Evolutionary conservation across 352 stramenopile genomes (phyloP), one percentile per base, ranked within the genome.

Genomic region (Phytophthora pistaciae): DNA sequence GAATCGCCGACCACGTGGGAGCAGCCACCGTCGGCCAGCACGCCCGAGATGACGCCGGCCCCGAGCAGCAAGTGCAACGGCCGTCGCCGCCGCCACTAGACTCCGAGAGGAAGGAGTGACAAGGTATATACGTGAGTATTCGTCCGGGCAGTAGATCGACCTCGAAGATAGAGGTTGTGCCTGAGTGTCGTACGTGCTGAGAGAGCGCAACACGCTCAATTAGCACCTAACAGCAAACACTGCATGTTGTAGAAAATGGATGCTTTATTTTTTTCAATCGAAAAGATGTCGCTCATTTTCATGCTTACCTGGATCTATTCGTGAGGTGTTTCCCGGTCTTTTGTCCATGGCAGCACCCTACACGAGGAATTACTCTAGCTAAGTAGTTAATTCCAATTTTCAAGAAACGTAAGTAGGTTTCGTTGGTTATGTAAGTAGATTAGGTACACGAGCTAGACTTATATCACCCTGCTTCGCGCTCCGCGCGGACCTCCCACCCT

Each of bases 1-100:
- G 49, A 68, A 50, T 33, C 57, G 7, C 56, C 31, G 31, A 46
- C 38, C 23, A 55, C 25, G 16, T 29, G 7, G 40, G 56, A 56
- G 44, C 42, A 49, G 40, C 18, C 60, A 3, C 67, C 57, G n/a
- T 58, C 57, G 3, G 63, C 50, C 33, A 56, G 69, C 2, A 71
- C 68, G 2, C 62, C 68, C 0, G 68, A 70, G 44, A 58, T 70
- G 55, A 46, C 68, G 1, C 61, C 68, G 13, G 64, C 69, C 5
- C 64, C 69, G 54, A 68, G 50, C 44, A 72, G 64, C 64, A 76
- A 72, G 13, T 76, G 69, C 63, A 76, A 72, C 21, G 64, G 56
- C 5, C 69, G 66, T 23, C 59, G 67, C 25, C 57, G 60, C 9
- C 64, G 69, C 20, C 8, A 66, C 6, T 72, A 72, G 31, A 42